A percentile compares a stretch with the other conserved stretches of the same genome.
Conservation (phyloP, 768 basidiomycete genomes). For the Tricholoma bakamatsutake region DNA sequence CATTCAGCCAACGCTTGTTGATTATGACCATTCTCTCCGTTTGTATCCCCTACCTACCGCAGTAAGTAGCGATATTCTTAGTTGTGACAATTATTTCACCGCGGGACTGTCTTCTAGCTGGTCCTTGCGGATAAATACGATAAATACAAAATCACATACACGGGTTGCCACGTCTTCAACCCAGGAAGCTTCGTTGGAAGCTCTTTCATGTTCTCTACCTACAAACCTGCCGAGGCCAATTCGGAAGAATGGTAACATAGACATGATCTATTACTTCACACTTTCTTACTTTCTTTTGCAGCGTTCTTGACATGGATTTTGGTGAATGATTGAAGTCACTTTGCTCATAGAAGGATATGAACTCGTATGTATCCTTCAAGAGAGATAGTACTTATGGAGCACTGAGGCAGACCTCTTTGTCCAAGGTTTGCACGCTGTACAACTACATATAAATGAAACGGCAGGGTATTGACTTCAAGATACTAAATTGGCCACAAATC, state of each 20-base stretch:
- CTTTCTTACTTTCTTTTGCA: slow-evolving; percentile 10
- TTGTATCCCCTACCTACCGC: slow-evolving; percentile 92
- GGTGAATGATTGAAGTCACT: slow-evolving; percentile 29
- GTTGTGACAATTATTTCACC: neutral
- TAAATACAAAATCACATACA: slow-evolving; percentile 93
- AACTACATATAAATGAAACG: neutral
- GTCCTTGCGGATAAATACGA: slow-evolving; percentile 96
- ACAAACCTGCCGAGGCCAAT: slow-evolving; percentile 77
- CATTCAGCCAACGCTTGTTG: slow-evolving; percentile 82
- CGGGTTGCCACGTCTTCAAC: slow-evolving; percentile 98
- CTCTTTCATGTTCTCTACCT: slow-evolving; percentile 83
- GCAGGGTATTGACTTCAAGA: neutral
- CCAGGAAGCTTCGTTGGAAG: slow-evolving; percentile 88
- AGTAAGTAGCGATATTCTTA: slow-evolving; percentile 38
- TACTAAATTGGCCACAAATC: slow-evolving; percentile 36
- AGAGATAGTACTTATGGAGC: too few relatives aligned
- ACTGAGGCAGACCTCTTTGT: neutral
- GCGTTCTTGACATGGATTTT: slow-evolving; percentile 34
- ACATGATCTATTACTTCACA: neutral
- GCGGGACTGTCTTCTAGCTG: slow-evolving; percentile 42
- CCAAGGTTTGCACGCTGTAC: neutral
- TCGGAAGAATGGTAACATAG: slow-evolving; percentile 74
- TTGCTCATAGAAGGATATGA: neutral
- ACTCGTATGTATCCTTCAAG: neutral
- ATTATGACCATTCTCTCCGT: slow-evolving; percentile 88